phyloP scores from a whole-genome alignment of 306 rosid genomes.

The Canavalia gladiata region DNA sequence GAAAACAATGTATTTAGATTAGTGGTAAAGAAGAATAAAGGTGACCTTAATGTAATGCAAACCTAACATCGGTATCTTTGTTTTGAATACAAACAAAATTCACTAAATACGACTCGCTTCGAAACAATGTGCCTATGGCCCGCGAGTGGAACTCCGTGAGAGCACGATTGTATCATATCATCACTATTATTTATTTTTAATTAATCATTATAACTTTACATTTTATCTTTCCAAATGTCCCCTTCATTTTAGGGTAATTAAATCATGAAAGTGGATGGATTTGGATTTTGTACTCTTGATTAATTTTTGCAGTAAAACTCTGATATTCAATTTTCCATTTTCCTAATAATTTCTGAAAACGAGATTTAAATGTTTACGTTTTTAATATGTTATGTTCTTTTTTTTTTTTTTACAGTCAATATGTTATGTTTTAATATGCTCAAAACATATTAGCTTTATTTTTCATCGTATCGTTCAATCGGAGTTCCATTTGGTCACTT shows the following conservation, averaged over 20 bases:
- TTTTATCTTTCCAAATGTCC: slow-evolving; percentile 1
- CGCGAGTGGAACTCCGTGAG: slow-evolving; percentile 54
- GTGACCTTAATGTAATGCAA: slow-evolving; percentile 63
- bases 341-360: background rate
- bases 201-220: background rate
- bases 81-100: slow-evolving; percentile 68
- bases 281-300: slow-evolving; percentile 15
- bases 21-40: slow-evolving; percentile 59
- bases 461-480: background rate
- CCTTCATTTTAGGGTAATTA: slow-evolving; percentile 15
- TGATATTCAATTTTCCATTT: background rate
- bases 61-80: slow-evolving; percentile 70
- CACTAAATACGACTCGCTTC: slow-evolving; percentile 57
- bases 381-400: background rate
- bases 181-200: slow-evolving; percentile 27
- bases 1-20: slow-evolving; percentile 43
- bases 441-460: background rate
- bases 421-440: background rate
- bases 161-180: slow-evolving; percentile 18
- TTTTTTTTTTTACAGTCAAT: background rate
- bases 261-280: background rate
- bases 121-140: slow-evolving; percentile 55
- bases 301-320: background rate
- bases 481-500: slow-evolving; percentile 8
- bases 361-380: background rate